Percentiles rank a stretch among this genome's conserved stretches.
Conservation (phyloP, 2,329 filamentous ascomycete genomes). For the Endothia cerciana region DNA sequence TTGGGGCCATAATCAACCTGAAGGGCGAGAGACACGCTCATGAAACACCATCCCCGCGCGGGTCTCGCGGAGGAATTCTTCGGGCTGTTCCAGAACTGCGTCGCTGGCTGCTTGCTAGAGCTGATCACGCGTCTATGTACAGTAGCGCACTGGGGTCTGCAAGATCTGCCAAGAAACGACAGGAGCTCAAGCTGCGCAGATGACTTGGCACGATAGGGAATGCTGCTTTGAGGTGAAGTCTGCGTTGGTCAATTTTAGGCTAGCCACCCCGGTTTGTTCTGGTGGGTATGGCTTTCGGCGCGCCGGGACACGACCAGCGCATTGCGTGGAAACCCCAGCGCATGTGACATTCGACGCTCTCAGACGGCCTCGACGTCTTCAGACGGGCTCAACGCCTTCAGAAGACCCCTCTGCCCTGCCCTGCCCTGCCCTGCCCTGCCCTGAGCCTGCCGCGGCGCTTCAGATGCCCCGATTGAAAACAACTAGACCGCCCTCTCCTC, state of each 20-base stretch:
- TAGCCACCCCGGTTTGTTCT: not conserved
- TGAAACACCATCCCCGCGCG: constrained; percentile 1
- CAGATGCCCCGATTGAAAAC: constrained; percentile 96
- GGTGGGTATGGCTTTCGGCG: not conserved
- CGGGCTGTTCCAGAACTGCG: not conserved
- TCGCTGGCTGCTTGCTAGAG: not conserved
- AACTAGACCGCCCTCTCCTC: constrained; percentile 80
- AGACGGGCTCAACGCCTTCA: not conserved
- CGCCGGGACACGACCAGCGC: not conserved
- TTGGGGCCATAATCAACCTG: constrained; percentile 1
- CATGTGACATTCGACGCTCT: not conserved
- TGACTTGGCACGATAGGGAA: not conserved
- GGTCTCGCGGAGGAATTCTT: not conserved
- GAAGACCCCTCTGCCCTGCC: not conserved
- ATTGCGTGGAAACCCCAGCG: not conserved
- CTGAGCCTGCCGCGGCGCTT: constrained; percentile 27
- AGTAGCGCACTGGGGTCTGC: not conserved
- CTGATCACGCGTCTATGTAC: not conserved
- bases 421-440: not conserved
- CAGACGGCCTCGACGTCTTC: too few relatives aligned
- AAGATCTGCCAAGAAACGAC: not conserved
- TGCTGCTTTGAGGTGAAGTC: not conserved
- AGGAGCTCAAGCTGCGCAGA: not conserved
- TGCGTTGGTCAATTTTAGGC: not conserved
- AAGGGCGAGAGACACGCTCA: constrained; percentile 1